These are phyloP conservation scores for Phytopythium boreale DNA, from an alignment of 352 stramenopile genomes.

Conservation along the genomic window DNA sequence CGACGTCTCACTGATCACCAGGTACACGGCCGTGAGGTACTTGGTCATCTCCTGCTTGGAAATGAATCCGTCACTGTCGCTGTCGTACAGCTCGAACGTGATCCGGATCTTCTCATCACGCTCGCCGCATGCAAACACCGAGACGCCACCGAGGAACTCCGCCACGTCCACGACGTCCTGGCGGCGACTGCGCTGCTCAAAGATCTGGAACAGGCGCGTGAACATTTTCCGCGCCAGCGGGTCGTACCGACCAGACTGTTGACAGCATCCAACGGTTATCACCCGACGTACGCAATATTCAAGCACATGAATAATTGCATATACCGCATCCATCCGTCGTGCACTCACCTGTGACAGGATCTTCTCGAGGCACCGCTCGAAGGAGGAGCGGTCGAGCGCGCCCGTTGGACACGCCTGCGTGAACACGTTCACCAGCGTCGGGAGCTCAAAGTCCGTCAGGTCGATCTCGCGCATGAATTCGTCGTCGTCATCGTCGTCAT, in stretches of 20 bases:
- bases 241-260: constrained; percentile 63
- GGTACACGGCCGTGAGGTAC: constrained; percentile 83
- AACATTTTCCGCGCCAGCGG: constrained; percentile 71
- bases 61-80: constrained; percentile 82
- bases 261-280: background rate
- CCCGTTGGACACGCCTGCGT: constrained; percentile 71
- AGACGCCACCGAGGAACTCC: constrained; percentile 80
- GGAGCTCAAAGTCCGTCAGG: constrained; percentile 80
- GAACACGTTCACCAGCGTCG: constrained; percentile 83
- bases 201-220: constrained; percentile 73
- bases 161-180: constrained; percentile 71
- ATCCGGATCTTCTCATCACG: constrained; percentile 81
- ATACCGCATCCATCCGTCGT: background rate
- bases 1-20: constrained; percentile 68
- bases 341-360: constrained; percentile 61
- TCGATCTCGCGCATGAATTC: constrained; percentile 57
- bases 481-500: constrained; percentile 29
- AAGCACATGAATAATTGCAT: background rate
- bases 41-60: constrained; percentile 83
- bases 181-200: constrained; percentile 43
- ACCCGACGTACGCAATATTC: background rate
- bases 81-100: constrained; percentile 87
- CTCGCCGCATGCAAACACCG: constrained; percentile 77
- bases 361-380: constrained; percentile 72
- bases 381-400: constrained; percentile 65